Evolutionary conservation across 176 grass and related monocot species (phyloP).

Genomic region (Hsuehochloa calcarea): DNA sequence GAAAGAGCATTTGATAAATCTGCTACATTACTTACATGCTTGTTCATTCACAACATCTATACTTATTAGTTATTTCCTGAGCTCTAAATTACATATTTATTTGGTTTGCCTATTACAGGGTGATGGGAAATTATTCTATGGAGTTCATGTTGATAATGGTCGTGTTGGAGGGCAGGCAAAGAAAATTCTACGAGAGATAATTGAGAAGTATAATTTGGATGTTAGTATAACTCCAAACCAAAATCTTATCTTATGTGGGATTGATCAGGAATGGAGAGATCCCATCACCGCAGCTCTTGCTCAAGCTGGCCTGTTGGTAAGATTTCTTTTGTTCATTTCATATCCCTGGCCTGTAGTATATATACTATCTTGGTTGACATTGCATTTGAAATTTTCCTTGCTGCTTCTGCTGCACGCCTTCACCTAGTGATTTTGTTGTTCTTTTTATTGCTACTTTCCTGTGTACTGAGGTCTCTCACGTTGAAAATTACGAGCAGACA

Average conservation of each 20-base stretch:
- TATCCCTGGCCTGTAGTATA: not conserved
- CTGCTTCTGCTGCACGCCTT: not conserved
- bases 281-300: conserved; percentile 70
- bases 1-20: not conserved
- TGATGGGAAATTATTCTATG: conserved; percentile 88
- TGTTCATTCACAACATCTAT: not conserved
- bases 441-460: not conserved
- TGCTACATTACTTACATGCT: not conserved
- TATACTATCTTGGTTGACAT: not conserved
- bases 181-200: conserved; percentile 87
- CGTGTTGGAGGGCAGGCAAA: conserved; percentile 76
- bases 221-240: conserved; percentile 92
- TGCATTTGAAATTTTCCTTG: not conserved
- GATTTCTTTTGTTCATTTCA: conserved; percentile 1
- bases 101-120: conserved; percentile 46
- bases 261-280: conserved; percentile 70
- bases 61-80: conserved; percentile 22
- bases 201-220: conserved; percentile 88
- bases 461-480: not conserved
- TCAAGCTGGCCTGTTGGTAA: conserved; percentile 83
- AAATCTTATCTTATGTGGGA: conserved; percentile 86
- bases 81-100: not conserved
- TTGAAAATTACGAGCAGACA: not conserved
- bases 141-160: conserved; percentile 92
- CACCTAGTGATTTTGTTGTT: not conserved